Percentiles rank a stretch among this genome's conserved stretches.
These are phyloP conservation scores for Scutellaria baicalensis DNA, from an alignment of 257 asterid species.

Conservation along the genomic window DNA sequence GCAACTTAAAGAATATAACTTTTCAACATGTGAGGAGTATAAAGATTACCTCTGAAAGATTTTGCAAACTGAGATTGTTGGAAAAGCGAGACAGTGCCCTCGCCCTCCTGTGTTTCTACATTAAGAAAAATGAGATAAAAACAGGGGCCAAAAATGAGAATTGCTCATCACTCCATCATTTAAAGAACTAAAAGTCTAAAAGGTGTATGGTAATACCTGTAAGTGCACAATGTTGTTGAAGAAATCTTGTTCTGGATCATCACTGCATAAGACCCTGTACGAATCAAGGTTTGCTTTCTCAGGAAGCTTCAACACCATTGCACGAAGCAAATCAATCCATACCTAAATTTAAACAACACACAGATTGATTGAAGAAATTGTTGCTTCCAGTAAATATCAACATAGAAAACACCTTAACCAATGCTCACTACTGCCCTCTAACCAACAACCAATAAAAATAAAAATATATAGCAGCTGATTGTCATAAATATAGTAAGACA, in stretches of 20 bases:
- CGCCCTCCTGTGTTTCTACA: conserved; percentile 88
- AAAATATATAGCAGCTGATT: background rate
- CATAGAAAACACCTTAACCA: background rate
- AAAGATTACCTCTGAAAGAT: conserved; percentile 55
- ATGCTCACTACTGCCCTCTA: background rate
- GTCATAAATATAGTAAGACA: background rate
- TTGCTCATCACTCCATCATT: background rate
- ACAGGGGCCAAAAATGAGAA: background rate
- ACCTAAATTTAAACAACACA: conserved; percentile 38
- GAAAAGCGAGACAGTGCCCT: conserved; percentile 76
- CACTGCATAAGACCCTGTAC: conserved; percentile 52
- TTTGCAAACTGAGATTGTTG: conserved; percentile 38
- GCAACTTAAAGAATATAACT: background rate
- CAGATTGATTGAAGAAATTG: background rate
- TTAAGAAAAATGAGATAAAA: conserved; percentile 15
- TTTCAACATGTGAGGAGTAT: background rate
- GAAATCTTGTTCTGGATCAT: conserved; percentile 88
- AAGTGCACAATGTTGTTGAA: conserved; percentile 74
- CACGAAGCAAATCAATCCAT: conserved; percentile 85
- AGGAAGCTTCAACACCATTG: conserved; percentile 87
- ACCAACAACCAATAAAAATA: background rate
- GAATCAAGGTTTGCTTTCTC: conserved; percentile 53
- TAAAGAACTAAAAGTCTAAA: background rate
- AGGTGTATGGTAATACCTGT: conserved; percentile 59
- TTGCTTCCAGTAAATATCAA: background rate